Evolutionary conservation across 768 basidiomycete genomes (phyloP), one percentile per base, ranked within the genome.

Genomic region (Pulveroboletus frians): DNA sequence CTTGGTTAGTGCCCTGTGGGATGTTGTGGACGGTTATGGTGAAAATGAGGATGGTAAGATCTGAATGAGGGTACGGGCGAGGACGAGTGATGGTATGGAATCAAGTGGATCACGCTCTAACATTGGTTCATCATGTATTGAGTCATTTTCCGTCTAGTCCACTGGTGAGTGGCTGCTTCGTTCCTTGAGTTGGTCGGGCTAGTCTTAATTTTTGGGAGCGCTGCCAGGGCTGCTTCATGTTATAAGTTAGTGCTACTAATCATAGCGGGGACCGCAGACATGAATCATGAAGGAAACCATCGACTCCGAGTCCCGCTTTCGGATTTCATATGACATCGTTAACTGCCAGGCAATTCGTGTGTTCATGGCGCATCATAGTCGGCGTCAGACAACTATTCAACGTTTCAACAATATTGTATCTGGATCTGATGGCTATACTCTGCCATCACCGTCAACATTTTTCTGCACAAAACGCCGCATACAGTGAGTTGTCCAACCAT

Each of bases 1-100:
- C 43, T 62, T 86, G 30, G 71, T 65, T 14, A 77, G 79, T 54
- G 75, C 76, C 35, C 58, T 86, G 40, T 84, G 85, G 83, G 75
- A 72, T 17, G 66, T 85, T 26, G 73, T 76, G 41, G 83, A 83
- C 50, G 64, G 49, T 15, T 73, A 69, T 41, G 71, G 64, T 17
- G 69, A 56, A 29, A 53, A 47, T 31, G 63, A 55, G 30, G 52
- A 45, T 9, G 61, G 46, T 14, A 64, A 2, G 30, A 31, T 13
- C 30, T 55, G 36, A 49, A 26, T 27, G 57, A 14, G 18, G 39
- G 43, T 15, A 39, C 59, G 27, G 66, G 54, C 2, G 66, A 62
- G 40, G 60, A 55, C 14, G 54, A 47, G 32, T 58, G 30, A 54
- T 15, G 13, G 29, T 37, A 9, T 32, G 15, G 36, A 35, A 26